Percentiles rank a stretch among this genome's conserved stretches.
Evolutionary conservation across 2,329 filamentous ascomycete species (phyloP).

Genomic region (Ophiostoma australiae): DNA sequence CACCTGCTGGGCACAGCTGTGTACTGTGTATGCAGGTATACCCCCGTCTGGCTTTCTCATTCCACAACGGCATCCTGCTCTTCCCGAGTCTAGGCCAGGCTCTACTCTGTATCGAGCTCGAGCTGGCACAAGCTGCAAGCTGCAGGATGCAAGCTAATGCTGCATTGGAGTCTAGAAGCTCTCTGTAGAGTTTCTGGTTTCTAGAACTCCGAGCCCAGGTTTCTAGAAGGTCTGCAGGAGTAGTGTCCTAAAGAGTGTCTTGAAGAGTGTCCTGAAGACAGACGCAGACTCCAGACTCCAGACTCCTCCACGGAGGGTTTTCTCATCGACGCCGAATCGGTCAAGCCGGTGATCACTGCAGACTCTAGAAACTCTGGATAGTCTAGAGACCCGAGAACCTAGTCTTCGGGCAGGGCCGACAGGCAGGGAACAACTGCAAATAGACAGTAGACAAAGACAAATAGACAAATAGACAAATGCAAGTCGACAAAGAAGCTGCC

Average conservation of each 20-base stretch:
- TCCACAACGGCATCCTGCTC: too few species aligned
- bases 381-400: background rate
- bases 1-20: too few species aligned
- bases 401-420: background rate
- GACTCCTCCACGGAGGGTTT: too few species aligned
- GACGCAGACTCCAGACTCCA: background rate
- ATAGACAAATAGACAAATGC: background rate
- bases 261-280: background rate
- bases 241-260: background rate
- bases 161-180: too few species aligned
- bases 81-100: too few species aligned
- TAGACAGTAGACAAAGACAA: background rate
- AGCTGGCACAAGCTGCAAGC: too few species aligned
- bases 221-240: background rate
- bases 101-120: too few species aligned
- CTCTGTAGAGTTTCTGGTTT: too few species aligned
- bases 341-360: constrained; percentile 4
- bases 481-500: background rate
- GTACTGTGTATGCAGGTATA: too few species aligned
- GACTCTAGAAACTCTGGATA: background rate
- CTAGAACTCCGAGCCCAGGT: too few species aligned
- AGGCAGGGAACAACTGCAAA: background rate
- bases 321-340: background rate
- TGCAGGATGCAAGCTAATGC: too few species aligned
- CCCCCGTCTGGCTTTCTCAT: too few species aligned